Conservation (phyloP, 192 early-diverging fungal species). For the Coemansia sp. region DNA sequence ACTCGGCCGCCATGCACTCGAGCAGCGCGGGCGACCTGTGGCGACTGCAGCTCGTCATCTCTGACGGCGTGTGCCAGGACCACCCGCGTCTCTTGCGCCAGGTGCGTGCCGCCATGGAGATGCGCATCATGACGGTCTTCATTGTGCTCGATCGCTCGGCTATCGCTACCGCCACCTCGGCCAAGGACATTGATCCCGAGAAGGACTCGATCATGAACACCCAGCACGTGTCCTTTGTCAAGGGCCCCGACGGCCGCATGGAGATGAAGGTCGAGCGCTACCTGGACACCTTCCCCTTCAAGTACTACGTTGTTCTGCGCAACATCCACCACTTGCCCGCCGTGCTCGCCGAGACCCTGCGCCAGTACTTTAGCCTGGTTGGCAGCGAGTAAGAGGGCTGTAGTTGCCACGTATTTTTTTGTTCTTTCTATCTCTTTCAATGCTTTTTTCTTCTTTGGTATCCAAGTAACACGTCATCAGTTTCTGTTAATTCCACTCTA, state of each 20-base stretch:
- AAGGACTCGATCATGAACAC: constrained; percentile 82
- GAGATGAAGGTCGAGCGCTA: constrained; percentile 75
- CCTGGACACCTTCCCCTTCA: constrained; percentile 96
- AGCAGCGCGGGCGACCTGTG: constrained; percentile 68
- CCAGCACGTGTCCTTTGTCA: constrained; percentile 80
- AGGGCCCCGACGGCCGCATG: constrained; percentile 53
- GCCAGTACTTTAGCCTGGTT: constrained; percentile 94
- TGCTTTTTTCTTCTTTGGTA: background rate
- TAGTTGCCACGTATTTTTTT: background rate
- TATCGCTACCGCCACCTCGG: constrained; percentile 3
- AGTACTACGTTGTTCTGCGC: constrained; percentile 90
- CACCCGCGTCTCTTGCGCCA: constrained; percentile 78
- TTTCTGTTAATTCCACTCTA: background rate
- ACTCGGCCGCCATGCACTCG: constrained; percentile 55
- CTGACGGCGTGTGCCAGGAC: constrained; percentile 96
- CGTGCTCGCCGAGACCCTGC: constrained; percentile 86
- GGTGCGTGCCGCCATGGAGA: constrained; percentile 82
- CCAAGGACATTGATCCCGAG: constrained; percentile 23
- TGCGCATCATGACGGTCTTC: constrained; percentile 92
- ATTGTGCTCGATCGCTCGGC: constrained; percentile 79
- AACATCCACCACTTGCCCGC: constrained; percentile 85
- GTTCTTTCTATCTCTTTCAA: constrained; percentile 1
- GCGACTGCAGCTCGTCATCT: constrained; percentile 95
- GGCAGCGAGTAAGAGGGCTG: constrained; percentile 24
- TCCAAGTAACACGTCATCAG: background rate